phyloP scores from a whole-genome alignment of 2,329 filamentous ascomycete genomes.

The Diaporthe vaccinii region DNA sequence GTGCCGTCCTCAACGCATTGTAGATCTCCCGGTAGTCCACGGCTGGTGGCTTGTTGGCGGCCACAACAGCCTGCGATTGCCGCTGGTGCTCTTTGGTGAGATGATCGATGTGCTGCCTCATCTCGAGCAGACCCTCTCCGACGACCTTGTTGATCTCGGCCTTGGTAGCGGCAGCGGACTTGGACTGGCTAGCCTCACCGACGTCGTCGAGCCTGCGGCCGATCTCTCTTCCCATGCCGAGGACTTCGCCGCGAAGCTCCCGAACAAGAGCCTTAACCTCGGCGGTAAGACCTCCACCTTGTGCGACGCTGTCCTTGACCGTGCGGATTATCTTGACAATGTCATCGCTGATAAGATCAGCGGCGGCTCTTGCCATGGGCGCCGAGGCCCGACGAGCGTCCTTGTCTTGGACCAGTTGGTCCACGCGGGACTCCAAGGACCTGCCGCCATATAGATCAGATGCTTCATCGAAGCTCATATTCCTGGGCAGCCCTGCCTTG shows the following conservation, averaged over 20 bases:
- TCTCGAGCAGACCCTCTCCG: constrained; percentile 82
- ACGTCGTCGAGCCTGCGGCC: constrained; percentile 87
- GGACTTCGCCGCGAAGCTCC: constrained; percentile 90
- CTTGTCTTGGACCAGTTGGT: constrained; percentile 60
- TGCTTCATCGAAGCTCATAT: constrained; percentile 60
- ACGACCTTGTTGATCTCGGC: constrained; percentile 84
- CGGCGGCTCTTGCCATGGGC: constrained; percentile 57
- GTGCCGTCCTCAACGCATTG: constrained; percentile 83
- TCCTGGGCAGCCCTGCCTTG: constrained; percentile 48
- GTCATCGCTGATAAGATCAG: constrained; percentile 79
- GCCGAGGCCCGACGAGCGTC: constrained; percentile 60
- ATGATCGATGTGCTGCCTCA: constrained; percentile 86
- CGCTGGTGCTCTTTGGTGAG: constrained; percentile 82
- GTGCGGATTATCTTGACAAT: constrained; percentile 85
- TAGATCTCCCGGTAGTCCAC: constrained; percentile 90
- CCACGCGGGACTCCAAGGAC: constrained; percentile 50
- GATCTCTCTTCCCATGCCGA: constrained; percentile 94
- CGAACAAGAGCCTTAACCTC: constrained; percentile 93
- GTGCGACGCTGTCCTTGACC: constrained; percentile 91
- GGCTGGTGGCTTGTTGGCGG: constrained; percentile 68
- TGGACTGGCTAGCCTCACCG: constrained; percentile 59
- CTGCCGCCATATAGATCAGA: constrained; percentile 39
- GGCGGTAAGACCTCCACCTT: constrained; percentile 89
- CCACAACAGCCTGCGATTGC: constrained; percentile 73
- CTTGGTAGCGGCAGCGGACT: constrained; percentile 67